phyloP scores from a whole-genome alignment of 129 eudicot genomes.

The Kitagawia praeruptora region DNA sequence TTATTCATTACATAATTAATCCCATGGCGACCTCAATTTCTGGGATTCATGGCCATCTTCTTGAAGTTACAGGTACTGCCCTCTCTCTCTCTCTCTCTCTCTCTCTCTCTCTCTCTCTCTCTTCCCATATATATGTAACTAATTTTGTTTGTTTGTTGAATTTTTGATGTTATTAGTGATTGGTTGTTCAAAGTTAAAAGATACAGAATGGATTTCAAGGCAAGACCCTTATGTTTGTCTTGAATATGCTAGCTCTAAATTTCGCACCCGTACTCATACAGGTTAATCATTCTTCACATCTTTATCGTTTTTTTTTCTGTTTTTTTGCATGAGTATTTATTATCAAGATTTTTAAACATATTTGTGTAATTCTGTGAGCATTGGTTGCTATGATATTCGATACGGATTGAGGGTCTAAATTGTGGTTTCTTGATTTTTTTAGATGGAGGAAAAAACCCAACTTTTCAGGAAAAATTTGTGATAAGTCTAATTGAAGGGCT shows the following conservation, averaged over 20 bases:
- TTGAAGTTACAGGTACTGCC: conserved; percentile 77
- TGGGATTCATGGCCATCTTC: conserved; percentile 70
- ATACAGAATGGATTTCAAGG: conserved; percentile 90
- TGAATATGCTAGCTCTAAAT: conserved; percentile 58
- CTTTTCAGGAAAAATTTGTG: conserved; percentile 77
- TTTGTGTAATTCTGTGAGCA: neutral
- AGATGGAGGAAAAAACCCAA: conserved; percentile 95
- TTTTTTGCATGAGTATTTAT: neutral
- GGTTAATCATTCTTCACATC: conserved; percentile 26
- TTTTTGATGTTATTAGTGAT: conserved; percentile 39
- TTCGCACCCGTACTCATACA: conserved; percentile 64
- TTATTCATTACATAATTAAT: neutral
- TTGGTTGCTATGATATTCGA: neutral
- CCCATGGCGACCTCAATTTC: conserved; percentile 38
- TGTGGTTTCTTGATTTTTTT: neutral
- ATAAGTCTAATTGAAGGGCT: conserved; percentile 73
- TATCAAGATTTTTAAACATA: neutral
- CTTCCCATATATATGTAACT: neutral
- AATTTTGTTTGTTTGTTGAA: neutral
- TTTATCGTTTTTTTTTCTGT: neutral
- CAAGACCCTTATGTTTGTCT: conserved; percentile 86
- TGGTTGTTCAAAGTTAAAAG: conserved; percentile 61
- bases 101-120: neutral
- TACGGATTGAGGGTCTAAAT: neutral
- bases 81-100: neutral